Conservation (phyloP, 1,139 yeast genomes). For the Magnusiomyces sp. region DNA sequence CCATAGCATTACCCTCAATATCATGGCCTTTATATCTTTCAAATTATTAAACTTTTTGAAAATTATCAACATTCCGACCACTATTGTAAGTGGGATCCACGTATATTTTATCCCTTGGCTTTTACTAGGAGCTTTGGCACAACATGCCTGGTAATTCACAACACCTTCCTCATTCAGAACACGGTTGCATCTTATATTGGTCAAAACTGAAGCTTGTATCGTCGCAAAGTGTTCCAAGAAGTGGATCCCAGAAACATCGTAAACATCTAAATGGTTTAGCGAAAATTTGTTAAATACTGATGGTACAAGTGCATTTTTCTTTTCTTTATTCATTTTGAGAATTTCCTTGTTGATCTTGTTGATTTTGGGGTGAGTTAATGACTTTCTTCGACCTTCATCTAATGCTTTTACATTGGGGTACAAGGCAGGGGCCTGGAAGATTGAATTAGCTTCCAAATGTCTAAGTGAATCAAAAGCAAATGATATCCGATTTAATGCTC, state of each 20-base stretch:
- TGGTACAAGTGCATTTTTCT: not conserved
- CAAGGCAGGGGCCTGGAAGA: not conserved
- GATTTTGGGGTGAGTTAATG: slow-evolving; percentile 1
- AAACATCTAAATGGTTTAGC: not conserved
- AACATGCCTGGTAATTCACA: slow-evolving; percentile 4
- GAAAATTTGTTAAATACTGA: slow-evolving; percentile 6
- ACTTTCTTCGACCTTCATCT: not conserved
- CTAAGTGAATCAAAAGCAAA: not conserved
- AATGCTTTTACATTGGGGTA: not conserved
- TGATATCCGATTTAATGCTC: slow-evolving; percentile 7
- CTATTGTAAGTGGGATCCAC: not conserved
- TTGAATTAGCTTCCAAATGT: not conserved
- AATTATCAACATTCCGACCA: not conserved
- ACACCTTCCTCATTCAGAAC: not conserved
- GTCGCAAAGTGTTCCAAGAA: slow-evolving; percentile 6
- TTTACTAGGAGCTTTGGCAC: not conserved
- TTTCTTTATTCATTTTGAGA: not conserved
- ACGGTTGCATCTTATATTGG: slow-evolving; percentile 6
- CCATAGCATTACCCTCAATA: not conserved
- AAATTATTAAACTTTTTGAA: not conserved
- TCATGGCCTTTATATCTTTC: not conserved
- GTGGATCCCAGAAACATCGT: slow-evolving; percentile 11
- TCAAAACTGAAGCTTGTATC: slow-evolving; percentile 6
- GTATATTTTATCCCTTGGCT: too few species aligned
- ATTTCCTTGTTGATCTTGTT: not conserved